Evolutionary conservation across 2,329 filamentous ascomycete genomes (phyloP).

Genomic region (Penicillium brevicompactum): DNA sequence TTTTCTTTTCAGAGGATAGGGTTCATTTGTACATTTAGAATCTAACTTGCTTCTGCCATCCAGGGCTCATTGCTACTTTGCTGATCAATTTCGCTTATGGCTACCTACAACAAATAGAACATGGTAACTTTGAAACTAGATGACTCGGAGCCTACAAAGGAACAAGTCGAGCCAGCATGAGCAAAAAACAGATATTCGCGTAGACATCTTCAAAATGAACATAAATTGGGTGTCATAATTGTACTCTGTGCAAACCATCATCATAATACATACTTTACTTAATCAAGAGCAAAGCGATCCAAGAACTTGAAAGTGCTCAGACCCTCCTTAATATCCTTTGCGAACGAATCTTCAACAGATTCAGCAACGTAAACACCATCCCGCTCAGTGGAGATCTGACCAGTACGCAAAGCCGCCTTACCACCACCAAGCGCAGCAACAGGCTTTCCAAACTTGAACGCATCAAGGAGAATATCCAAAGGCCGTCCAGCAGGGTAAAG

Average conservation of each 20-base stretch:
- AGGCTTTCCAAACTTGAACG: conserved; percentile 71
- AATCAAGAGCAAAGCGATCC: conserved; percentile 63
- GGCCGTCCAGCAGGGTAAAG: conserved; percentile 68
- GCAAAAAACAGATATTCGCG: neutral
- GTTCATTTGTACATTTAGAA: neutral
- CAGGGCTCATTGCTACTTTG: too few relatives aligned
- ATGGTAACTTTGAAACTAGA: too few relatives aligned
- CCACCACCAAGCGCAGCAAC: conserved; percentile 60
- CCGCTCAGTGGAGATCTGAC: conserved; percentile 45
- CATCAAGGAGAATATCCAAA: conserved; percentile 63
- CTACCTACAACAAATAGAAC: too few relatives aligned
- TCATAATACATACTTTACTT: conserved; percentile 2
- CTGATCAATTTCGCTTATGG: neutral
- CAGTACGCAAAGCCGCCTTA: conserved; percentile 41
- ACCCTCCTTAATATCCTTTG: conserved; percentile 56
- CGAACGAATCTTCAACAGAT: conserved; percentile 43
- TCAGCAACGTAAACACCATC: conserved; percentile 40
- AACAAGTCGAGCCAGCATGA: too few relatives aligned
- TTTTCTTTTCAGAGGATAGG: neutral
- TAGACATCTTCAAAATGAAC: neutral
- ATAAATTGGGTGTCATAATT: neutral
- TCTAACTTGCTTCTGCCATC: neutral
- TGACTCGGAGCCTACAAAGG: too few relatives aligned
- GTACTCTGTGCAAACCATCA: conserved; percentile 1
- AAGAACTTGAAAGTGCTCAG: conserved; percentile 68